Conservation (phyloP, 305 asterid genomes). For the Solanum chacoense region DNA sequence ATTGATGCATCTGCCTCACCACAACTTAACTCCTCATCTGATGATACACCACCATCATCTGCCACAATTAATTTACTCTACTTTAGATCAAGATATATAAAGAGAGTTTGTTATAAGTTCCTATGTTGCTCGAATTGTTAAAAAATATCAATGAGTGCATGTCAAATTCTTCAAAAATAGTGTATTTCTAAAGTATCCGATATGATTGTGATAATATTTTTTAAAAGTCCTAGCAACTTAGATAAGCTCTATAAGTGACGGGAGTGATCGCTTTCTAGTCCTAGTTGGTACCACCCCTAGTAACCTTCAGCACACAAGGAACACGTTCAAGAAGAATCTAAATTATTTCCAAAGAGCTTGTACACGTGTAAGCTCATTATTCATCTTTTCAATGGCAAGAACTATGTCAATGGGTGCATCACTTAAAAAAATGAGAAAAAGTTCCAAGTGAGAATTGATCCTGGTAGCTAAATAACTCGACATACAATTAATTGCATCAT, state of each 20-base stretch:
- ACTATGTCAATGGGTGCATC: not conserved
- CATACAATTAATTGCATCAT: not conserved
- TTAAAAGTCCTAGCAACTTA: no score
- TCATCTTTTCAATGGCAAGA: not conserved
- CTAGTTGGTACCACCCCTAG: not conserved
- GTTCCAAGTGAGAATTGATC: not conserved
- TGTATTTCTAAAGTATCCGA: not conserved
- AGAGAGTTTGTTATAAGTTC: not conserved
- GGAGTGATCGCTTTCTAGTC: not conserved
- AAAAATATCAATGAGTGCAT: not conserved
- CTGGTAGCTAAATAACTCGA: not conserved
- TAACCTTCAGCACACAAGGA: not conserved
- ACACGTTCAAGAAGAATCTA: not conserved
- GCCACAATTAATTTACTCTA: not conserved
- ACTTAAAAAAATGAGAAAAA: not conserved
- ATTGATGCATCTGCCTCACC: conserved; percentile 36
- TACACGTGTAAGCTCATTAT: not conserved
- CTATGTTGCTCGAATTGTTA: not conserved
- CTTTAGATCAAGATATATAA: not conserved
- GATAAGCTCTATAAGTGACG: not conserved
- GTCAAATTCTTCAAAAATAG: not conserved
- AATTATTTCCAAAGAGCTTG: not conserved
- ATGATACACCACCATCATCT: conserved; percentile 41
- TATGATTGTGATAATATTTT: not conserved
- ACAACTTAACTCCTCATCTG: conserved; percentile 60